These are phyloP conservation scores for Kalaharituber pfeilii DNA, from an alignment of 2,329 filamentous ascomycete species.

Conservation along the genomic window DNA sequence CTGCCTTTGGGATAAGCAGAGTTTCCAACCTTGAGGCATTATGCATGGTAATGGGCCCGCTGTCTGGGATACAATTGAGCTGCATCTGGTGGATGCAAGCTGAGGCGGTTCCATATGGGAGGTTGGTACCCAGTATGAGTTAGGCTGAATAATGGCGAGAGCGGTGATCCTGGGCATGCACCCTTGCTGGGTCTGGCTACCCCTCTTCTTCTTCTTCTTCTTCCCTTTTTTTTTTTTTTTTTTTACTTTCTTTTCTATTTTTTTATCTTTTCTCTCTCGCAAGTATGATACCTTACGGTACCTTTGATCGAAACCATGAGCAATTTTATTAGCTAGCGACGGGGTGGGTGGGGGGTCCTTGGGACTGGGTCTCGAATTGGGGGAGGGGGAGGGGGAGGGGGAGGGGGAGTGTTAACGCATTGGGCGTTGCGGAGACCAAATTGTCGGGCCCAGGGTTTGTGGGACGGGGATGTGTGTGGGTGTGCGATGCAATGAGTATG, in stretches of 20 bases:
- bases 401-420: no score
- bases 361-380: neutral
- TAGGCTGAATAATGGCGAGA: neutral
- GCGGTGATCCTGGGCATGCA: neutral
- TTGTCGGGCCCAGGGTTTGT: neutral
- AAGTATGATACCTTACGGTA: neutral
- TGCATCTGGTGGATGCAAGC: constrained; percentile 2
- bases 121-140: neutral
- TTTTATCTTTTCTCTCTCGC: constrained; percentile 2
- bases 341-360: neutral
- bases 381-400: neutral
- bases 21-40: constrained; percentile 6
- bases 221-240: constrained; percentile 4
- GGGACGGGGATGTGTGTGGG: no score
- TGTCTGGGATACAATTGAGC: neutral
- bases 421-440: constrained; percentile 1
- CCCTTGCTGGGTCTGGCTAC: constrained; percentile 4
- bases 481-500: neutral
- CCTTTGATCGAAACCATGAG: neutral
- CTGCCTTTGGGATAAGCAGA: neutral
- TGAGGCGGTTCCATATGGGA: neutral
- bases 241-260: no score
- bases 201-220: constrained; percentile 2
- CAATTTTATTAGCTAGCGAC: neutral
- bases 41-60: constrained; percentile 6